phyloP scores from a whole-genome alignment of 129 eudicot species.

The Chrysanthemum seticuspe region DNA sequence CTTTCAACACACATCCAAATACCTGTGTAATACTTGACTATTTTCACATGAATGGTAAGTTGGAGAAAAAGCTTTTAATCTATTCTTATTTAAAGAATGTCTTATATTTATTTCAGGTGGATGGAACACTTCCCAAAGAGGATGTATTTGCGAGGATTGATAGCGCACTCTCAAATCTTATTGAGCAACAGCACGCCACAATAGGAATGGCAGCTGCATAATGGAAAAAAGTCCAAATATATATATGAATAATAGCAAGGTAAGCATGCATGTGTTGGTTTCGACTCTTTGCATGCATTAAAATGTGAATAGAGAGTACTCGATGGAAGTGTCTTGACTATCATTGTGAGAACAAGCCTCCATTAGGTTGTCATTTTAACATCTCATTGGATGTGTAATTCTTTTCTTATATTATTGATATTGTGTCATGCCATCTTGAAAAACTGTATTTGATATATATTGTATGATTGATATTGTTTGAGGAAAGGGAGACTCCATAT shows the following conservation, averaged over 20 bases:
- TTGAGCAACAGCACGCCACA: slow-evolving; percentile 38
- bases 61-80: neutral
- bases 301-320: slow-evolving; percentile 20
- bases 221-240: slow-evolving; percentile 6
- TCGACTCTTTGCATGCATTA: slow-evolving; percentile 11
- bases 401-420: slow-evolving; percentile 4
- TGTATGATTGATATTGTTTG: neutral
- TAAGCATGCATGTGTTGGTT: slow-evolving; percentile 4
- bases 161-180: slow-evolving; percentile 52
- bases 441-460: slow-evolving; percentile 15
- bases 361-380: slow-evolving; percentile 16
- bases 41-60: neutral
- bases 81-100: neutral
- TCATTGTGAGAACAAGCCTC: slow-evolving; percentile 12
- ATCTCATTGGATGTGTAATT: slow-evolving; percentile 17
- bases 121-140: slow-evolving; percentile 72
- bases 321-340: neutral
- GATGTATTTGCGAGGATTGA: slow-evolving; percentile 79
- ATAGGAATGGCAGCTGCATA: slow-evolving; percentile 49
- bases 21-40: neutral
- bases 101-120: slow-evolving; percentile 49
- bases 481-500: neutral
- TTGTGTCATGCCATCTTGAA: slow-evolving; percentile 8
- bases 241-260: slow-evolving; percentile 10
- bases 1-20: neutral